Evolutionary conservation across 768 basidiomycete genomes (phyloP).

Genomic region (Russula earlei): DNA sequence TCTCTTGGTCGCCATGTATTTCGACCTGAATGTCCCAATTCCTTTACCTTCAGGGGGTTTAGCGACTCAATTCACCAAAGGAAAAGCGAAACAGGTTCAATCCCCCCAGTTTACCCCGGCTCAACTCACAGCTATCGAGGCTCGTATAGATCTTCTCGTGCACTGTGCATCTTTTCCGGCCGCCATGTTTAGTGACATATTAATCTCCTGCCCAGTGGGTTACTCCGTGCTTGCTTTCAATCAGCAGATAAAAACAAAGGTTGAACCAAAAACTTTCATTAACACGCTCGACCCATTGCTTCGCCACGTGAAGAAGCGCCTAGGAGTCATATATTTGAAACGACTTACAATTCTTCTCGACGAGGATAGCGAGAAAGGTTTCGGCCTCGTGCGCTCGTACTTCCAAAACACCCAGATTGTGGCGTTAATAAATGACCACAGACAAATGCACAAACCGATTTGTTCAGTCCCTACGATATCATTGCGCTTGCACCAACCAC

Average conservation of each 20-base stretch:
- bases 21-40: constrained; percentile 59
- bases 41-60: constrained; percentile 25
- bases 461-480: constrained; percentile 64
- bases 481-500: constrained; percentile 71
- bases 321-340: constrained; percentile 59
- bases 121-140: constrained; percentile 51
- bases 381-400: constrained; percentile 51
- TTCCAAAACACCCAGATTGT: not conserved
- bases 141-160: constrained; percentile 56
- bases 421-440: constrained; percentile 24
- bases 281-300: constrained; percentile 55
- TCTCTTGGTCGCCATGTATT: constrained; percentile 37
- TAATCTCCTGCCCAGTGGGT: constrained; percentile 51
- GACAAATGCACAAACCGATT: constrained; percentile 59
- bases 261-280: constrained; percentile 62
- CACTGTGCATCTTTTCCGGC: constrained; percentile 45
- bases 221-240: constrained; percentile 74
- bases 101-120: constrained; percentile 37
- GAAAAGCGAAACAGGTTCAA: constrained; percentile 45
- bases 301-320: constrained; percentile 47
- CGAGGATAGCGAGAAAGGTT: constrained; percentile 79
- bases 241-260: constrained; percentile 58
- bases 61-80: constrained; percentile 39
- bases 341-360: constrained; percentile 73
- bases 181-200: not conserved